Base-by-base conservation (phyloP, 202 grass and related monocot species). In the Digitaria exilis region DNA sequence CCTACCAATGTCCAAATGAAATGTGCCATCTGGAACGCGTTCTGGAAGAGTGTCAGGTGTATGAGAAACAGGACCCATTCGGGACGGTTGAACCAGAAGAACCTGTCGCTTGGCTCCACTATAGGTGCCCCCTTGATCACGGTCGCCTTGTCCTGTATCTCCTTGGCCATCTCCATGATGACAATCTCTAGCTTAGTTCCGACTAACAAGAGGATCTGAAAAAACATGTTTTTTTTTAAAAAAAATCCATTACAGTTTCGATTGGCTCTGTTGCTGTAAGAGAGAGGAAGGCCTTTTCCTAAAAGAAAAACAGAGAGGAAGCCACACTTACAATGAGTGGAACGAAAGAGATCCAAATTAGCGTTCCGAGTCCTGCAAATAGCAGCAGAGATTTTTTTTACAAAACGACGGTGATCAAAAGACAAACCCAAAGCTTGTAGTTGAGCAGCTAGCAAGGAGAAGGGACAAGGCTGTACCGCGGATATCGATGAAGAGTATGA, bases 21-120 rank as follows among this genome's bases (percentile, higher is more conserved):
- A 77, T 92, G 90, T 15, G 93, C 88, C 85, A 93, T 90, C 79
- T 93, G 93, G 54, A 95, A 95, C 41, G 93, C 93, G 13, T 93
- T 95, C 90, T 95, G 90, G 80, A 93, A 95, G 1, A 95, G 71
- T 6, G 85, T 95, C 7, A 95, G 14, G 60, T 95, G 93, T 79
- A 95, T 93, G 45, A 95, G 73, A 52, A 93, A 95, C 26, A 95
- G 77, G 70, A 95, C 83, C 93, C 87, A 95, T 1, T 82, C 59
- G 56, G 88, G 93, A 1, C 79, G 85, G 69, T 75, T 90, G 81
- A 95, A 95, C 93, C 93, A 95, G 50, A 95, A 95, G 29, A 80
- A 90, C 29, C 74, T 95, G 79, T 95, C 84, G 67, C 39, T 93
- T 18, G 88, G 90, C 79, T 88, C 83, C 10, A 95, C 87, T 3